Percentiles rank a stretch among this genome's conserved stretches.
These are phyloP conservation scores for Santalum album DNA, from an alignment of 164 flowering plant genomes.

Conservation along the genomic window DNA sequence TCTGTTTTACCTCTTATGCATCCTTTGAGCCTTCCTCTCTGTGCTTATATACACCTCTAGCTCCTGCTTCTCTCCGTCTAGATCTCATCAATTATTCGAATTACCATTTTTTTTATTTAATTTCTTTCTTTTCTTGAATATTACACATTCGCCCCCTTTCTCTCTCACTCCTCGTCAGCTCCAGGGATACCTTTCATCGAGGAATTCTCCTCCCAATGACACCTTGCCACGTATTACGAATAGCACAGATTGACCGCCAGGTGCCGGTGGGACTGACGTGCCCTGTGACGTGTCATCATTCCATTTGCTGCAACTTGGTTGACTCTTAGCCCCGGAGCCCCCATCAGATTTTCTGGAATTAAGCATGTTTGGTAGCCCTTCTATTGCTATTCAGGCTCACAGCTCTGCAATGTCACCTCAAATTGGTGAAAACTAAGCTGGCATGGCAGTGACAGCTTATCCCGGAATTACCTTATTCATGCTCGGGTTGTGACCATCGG, in stretches of 20 bases:
- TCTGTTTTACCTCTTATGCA: conserved; percentile 15
- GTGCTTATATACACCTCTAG: conserved; percentile 19
- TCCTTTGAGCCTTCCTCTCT: not conserved
- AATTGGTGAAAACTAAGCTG: no score
- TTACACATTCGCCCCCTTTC: not conserved
- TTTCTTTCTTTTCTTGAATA: not conserved
- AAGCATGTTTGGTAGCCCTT: conserved; percentile 2
- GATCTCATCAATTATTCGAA: not conserved
- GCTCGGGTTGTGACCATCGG: no score
- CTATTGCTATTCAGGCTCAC: not conserved
- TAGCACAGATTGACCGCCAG: conserved; percentile 2
- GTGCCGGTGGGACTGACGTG: not conserved
- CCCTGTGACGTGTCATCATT: conserved; percentile 2
- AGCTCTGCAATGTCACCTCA: not conserved
- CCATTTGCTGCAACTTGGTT: conserved; percentile 8
- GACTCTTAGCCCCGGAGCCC: not conserved
- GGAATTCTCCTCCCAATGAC: conserved; percentile 5
- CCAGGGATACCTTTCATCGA: conserved; percentile 10
- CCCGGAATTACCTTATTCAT: no score
- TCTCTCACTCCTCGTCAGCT: conserved; percentile 8
- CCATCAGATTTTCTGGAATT: conserved; percentile 9
- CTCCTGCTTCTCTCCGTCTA: not conserved
- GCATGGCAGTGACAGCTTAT: no score
- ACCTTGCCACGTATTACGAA: not conserved
- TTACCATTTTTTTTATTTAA: not conserved